These are phyloP conservation scores for Claviceps cyperi DNA, from an alignment of 2,329 filamentous ascomycete genomes.

Conservation along the genomic window DNA sequence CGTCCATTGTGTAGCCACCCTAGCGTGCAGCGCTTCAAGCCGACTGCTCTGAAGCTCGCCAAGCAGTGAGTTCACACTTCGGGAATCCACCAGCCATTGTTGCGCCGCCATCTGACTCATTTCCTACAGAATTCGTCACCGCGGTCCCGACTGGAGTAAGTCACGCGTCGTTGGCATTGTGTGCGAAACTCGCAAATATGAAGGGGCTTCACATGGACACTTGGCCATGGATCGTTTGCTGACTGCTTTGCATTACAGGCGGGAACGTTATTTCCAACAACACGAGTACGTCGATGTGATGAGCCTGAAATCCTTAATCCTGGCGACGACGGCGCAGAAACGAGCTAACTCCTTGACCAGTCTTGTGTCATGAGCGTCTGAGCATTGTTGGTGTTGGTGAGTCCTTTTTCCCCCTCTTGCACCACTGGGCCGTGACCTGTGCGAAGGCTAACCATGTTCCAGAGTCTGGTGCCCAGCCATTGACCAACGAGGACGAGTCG, in stretches of 20 bases:
- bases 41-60: constrained; percentile 79
- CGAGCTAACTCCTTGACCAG: constrained; percentile 27
- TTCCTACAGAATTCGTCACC: constrained; percentile 63
- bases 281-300: constrained; percentile 54
- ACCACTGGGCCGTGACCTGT: neutral
- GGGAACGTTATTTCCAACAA: constrained; percentile 81
- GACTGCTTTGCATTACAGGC: constrained; percentile 33
- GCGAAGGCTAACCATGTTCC: constrained; percentile 10
- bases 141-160: constrained; percentile 97
- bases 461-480: constrained; percentile 92
- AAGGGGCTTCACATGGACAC: neutral
- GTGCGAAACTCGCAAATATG: no score
- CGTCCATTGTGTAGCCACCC: constrained; percentile 47
- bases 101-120: constrained; percentile 5
- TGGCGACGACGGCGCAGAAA: no score
- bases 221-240: neutral
- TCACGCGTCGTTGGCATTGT: constrained; percentile 12
- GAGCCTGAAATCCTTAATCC: neutral
- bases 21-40: constrained; percentile 93
- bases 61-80: constrained; percentile 58
- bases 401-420: constrained; percentile 16
- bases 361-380: constrained; percentile 93
- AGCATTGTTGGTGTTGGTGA: constrained; percentile 93
- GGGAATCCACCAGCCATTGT: neutral
- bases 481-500: constrained; percentile 79